A percentile compares a stretch with the other conserved stretches of the same genome.
Conservation (phyloP, 352 stramenopile genomes). For the Aphanomyces euteiches region DNA sequence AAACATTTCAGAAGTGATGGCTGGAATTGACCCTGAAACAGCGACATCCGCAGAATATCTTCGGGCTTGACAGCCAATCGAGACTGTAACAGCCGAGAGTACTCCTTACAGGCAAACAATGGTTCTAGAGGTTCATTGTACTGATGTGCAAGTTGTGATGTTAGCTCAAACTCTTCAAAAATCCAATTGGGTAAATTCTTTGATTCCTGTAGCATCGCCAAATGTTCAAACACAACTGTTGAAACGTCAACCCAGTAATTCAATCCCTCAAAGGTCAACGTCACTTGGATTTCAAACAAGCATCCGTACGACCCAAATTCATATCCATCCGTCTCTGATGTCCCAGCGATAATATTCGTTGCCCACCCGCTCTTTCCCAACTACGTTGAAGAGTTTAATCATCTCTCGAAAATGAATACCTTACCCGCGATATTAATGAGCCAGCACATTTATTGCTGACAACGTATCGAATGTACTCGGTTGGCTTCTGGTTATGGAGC, state of each 20-base stretch:
- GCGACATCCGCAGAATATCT: neutral
- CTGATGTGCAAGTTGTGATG: constrained; percentile 37
- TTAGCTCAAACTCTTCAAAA: constrained; percentile 40
- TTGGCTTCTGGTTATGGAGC: constrained; percentile 38
- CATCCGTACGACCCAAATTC: constrained; percentile 43
- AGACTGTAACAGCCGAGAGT: constrained; percentile 11
- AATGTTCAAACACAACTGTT: constrained; percentile 35
- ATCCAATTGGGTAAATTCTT: constrained; percentile 33
- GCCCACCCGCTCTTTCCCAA: constrained; percentile 38
- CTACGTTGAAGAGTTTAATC: constrained; percentile 21
- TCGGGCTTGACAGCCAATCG: neutral
- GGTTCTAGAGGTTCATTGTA: constrained; percentile 38
- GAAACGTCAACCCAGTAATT: constrained; percentile 39
- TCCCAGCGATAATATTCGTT: constrained; percentile 39
- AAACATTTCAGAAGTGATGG: neutral
- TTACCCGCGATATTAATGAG: constrained; percentile 30
- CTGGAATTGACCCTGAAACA: constrained; percentile 17
- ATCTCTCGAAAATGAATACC: neutral
- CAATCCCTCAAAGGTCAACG: constrained; percentile 37
- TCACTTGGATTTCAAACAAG: constrained; percentile 44
- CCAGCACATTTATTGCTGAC: constrained; percentile 43
- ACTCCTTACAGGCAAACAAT: constrained; percentile 27
- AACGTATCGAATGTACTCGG: constrained; percentile 43
- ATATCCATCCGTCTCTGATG: constrained; percentile 42
- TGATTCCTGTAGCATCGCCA: constrained; percentile 28